A percentile compares a stretch with the other conserved stretches of the same genome.
Evolutionary conservation across 768 basidiomycete genomes (phyloP).

Genomic region (Podaxis mareebaensis): DNA sequence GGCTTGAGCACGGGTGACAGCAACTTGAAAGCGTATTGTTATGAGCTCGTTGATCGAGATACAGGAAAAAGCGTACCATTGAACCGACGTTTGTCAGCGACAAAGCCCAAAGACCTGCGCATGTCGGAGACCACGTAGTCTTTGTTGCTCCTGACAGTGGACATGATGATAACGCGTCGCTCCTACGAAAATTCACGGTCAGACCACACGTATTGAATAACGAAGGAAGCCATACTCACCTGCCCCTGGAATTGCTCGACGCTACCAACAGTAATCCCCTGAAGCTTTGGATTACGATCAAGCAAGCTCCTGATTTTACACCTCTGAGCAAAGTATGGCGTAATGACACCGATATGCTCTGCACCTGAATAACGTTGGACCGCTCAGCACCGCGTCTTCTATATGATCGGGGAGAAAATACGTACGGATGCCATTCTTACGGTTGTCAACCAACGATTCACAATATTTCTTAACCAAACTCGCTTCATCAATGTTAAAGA

Average conservation of each 20-base stretch:
- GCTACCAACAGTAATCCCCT: constrained; percentile 58
- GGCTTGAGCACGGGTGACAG: constrained; percentile 65
- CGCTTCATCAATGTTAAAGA: constrained; percentile 62
- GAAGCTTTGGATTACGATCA: constrained; percentile 29
- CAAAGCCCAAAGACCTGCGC: constrained; percentile 57
- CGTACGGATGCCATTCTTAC: constrained; percentile 42
- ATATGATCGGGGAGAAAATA: constrained; percentile 4
- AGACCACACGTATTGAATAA: constrained; percentile 4
- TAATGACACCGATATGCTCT: constrained; percentile 63
- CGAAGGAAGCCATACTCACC: constrained; percentile 30
- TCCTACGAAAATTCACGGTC: constrained; percentile 36
- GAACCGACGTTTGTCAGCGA: constrained; percentile 54
- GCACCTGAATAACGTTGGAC: constrained; percentile 22
- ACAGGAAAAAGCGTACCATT: constrained; percentile 42
- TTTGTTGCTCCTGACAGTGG: constrained; percentile 56
- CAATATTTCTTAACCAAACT: constrained; percentile 51
- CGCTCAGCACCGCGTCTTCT: background rate
- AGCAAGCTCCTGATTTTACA: constrained; percentile 48
- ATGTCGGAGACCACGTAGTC: constrained; percentile 52
- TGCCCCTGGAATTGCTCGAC: constrained; percentile 75
- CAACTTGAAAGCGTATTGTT: constrained; percentile 39
- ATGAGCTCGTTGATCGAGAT: too few relatives aligned
- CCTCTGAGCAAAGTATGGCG: constrained; percentile 66
- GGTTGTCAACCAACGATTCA: constrained; percentile 32
- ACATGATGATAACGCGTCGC: constrained; percentile 57